These are phyloP conservation scores for Neofusicoccum kwambonambiense DNA, from an alignment of 2,329 filamentous ascomycete species.

Conservation along the genomic window DNA sequence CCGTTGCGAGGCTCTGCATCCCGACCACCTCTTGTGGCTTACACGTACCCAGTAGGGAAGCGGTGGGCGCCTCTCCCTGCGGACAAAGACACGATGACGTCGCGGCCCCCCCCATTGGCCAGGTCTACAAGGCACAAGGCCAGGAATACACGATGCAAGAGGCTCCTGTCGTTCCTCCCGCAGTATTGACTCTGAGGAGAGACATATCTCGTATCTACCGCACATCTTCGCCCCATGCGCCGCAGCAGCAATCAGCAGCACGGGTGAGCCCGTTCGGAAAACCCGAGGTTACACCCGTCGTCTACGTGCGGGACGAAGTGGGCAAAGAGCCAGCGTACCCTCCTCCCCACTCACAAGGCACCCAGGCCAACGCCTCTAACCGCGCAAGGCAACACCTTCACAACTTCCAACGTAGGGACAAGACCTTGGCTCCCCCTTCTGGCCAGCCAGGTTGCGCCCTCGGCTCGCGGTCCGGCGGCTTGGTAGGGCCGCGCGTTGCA, in stretches of 20 bases:
- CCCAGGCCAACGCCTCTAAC: slow-evolving; percentile 4
- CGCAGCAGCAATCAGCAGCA: background rate
- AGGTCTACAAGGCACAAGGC: too few relatives aligned
- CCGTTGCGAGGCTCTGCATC: too few relatives aligned
- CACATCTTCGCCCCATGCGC: background rate
- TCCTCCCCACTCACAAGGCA: background rate
- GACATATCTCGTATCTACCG: background rate
- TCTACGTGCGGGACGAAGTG: background rate
- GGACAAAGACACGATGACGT: too few relatives aligned
- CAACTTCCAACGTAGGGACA: slow-evolving; percentile 18
- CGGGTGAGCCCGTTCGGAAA: background rate
- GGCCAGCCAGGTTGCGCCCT: slow-evolving; percentile 14
- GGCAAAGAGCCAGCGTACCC: background rate
- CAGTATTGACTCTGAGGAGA: background rate
- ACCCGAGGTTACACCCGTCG: background rate
- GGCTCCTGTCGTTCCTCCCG: background rate
- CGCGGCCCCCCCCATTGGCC: too few relatives aligned
- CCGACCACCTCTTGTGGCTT: too few relatives aligned
- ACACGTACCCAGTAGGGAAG: too few relatives aligned
- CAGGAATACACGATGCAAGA: too few relatives aligned
- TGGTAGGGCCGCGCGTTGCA: slow-evolving; percentile 13
- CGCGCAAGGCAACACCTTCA: background rate
- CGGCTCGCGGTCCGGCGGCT: slow-evolving; percentile 10
- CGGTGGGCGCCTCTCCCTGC: too few relatives aligned
- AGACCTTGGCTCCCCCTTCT: slow-evolving; percentile 16